These are phyloP conservation scores for Marsdenia floribunda DNA, from an alignment of 257 asterid genomes.

Conservation along the genomic window DNA sequence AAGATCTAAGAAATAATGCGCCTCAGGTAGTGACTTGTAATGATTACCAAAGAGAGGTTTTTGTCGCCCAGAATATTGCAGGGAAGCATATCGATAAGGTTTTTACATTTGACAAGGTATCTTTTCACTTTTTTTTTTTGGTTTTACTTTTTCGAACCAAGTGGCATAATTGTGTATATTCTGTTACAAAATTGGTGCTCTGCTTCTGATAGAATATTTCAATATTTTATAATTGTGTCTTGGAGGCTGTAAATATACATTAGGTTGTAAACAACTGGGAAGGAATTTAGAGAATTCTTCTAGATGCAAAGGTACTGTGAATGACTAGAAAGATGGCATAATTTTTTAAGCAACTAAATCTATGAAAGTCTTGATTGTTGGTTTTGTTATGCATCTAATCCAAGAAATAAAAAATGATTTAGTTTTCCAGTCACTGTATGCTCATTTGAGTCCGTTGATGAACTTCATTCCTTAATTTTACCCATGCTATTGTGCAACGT, in stretches of 20 bases:
- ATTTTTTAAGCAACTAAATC: too few species aligned
- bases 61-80: constrained; percentile 77
- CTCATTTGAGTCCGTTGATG: too few species aligned
- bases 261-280: constrained; percentile 47
- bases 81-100: constrained; percentile 83
- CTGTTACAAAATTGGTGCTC: not conserved
- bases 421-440: too few species aligned
- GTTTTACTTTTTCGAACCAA: not conserved
- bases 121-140: not conserved
- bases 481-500: too few species aligned
- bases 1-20: constrained; percentile 75
- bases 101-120: constrained; percentile 85
- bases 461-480: too few species aligned
- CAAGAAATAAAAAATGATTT: too few species aligned
- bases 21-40: constrained; percentile 87
- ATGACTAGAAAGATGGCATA: not conserved
- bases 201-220: not conserved
- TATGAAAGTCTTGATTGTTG: too few species aligned
- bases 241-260: too few species aligned
- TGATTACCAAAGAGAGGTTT: constrained; percentile 74
- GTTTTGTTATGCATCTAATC: too few species aligned
- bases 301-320: constrained; percentile 11
- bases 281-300: constrained; percentile 47
- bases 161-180: not conserved
- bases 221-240: too few species aligned